Conservation (phyloP, 495 filamentous ascomycete genomes). For the Aspergillus egyptiacus region DNA sequence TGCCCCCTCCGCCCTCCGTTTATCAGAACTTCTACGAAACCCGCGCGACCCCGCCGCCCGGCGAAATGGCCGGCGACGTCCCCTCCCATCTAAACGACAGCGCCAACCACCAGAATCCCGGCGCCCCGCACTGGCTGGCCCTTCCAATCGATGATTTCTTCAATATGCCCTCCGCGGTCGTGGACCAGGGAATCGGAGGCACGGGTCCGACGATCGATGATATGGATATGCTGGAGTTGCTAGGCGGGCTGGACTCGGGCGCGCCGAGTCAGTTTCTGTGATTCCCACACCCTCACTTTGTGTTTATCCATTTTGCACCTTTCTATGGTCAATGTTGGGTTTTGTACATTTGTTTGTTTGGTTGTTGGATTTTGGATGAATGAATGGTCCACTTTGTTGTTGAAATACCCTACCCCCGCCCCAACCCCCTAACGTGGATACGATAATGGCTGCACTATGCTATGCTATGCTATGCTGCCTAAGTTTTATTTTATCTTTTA, state of each 20-base stretch:
- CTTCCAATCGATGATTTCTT: constrained; percentile 48
- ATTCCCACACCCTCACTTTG: not conserved
- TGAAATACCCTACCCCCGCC: too few species aligned
- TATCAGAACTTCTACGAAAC: constrained; percentile 46
- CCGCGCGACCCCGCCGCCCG: constrained; percentile 28
- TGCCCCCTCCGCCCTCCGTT: constrained; percentile 44
- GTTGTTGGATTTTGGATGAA: too few species aligned
- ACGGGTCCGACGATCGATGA: constrained; percentile 46
- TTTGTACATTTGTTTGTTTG: too few species aligned
- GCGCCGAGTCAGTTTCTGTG: constrained; percentile 19
- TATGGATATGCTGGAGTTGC: constrained; percentile 44
- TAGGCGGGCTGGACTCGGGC: constrained; percentile 23
- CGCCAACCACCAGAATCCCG: constrained; percentile 6
- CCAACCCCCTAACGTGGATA: too few species aligned
- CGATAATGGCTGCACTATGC: too few species aligned
- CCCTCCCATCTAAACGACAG: constrained; percentile 30
- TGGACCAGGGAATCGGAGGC: constrained; percentile 45
- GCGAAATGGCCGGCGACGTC: constrained; percentile 26
- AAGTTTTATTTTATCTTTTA: too few species aligned
- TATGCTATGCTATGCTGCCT: too few species aligned
- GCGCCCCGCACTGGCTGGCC: constrained; percentile 41
- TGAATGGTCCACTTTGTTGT: too few species aligned
- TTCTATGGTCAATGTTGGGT: not conserved
- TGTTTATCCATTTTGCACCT: not conserved
- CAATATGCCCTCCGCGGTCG: constrained; percentile 42